Evolutionary conservation across 345 rosid genomes (phyloP), one percentile per base, ranked within the genome.

Genomic region (Excoecaria cochinchinensis): DNA sequence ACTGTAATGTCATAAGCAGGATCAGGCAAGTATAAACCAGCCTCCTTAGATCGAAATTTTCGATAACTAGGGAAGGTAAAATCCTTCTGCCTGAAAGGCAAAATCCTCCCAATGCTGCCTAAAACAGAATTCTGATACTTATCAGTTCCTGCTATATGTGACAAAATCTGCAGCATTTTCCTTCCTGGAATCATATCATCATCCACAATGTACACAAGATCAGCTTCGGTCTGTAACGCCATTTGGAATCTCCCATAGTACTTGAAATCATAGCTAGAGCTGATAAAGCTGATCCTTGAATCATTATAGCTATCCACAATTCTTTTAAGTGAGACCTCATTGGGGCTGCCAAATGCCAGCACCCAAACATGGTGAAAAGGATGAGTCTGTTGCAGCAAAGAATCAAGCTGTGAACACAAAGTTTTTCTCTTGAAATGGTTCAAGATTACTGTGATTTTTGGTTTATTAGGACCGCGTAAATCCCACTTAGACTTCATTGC

Each of bases 341-440:
- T 95, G 0, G 99, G 99, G 71, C 90, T 88, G 1, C 98, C 98
- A 36, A 95, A 93, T n/a, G 99, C 82, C 24, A 95, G 78, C 47
- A 95, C 97, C 99, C 99, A 95, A 46, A 90, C 92, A 55, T 90
- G 98, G 78, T 95, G 95, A 79, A 95, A 88, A 10, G 97, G 97
- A 71, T 93, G 87, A 21, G 98, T 90, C 76, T 95, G 99, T 42
- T 90, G 91, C 47, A 95, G 91, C 71, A 95, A 81, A 0, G 96
- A 88, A 76, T 95, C 98, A 5, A 95, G 88, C 76, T 95, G 99
- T 3, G 99, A 86, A 55, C 99, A 95, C 0, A 95, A 91, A 6
- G 99, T 95, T 71, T 91, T 95, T 57, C 99, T 82, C 89, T 95
- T 95, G 90, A 93, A 95, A 78, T 95, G 99, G 85, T 95, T 95